Base-by-base conservation (phyloP, 2,329 filamentous ascomycete genomes). In the Myotisia sp. region DNA sequence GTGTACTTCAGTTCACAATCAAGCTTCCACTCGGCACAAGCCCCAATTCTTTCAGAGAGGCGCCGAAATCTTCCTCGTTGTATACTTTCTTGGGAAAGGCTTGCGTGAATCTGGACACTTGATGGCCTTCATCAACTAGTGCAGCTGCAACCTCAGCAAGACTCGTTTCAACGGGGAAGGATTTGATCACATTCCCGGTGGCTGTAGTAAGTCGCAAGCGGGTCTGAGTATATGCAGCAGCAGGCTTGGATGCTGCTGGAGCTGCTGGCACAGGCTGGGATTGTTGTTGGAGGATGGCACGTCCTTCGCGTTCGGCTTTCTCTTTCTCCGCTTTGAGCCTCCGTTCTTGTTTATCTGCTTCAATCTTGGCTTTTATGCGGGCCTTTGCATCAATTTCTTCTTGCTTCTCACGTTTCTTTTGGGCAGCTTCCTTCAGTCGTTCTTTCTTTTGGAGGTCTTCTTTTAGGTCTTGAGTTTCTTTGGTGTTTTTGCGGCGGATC, bases 1-100 rank as follows among this genome's bases (percentile, higher is more conserved):
- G 10, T 24, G 16, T 19, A 16, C 5, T 12, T 37, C 37, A 71
- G 50, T 64, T 59, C 36, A 92, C 74, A 48, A 92, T 76, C 46
- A 98, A 63, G 29, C 83, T 86, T n/a, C 86, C 85, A 42, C 83
- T 93, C 4, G 90, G 90, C 3, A 87, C 76, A 40, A 94, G 61
- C 0, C 86, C 87, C 10, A 87, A 80, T 59, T 98, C 90, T 62
- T 92, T 92, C 37, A 98, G 60, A 4, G 86, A 90, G 68, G 90
- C 79, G 22, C 82, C 82, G 50, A 94, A 85, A 54, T 92, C 90
- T 65, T 77, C 55, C 64, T 62, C 51, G 42, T 69, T 60, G 43
- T 79, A 95, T 0, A 74, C 72, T 65, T 94, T 93, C 51, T 73
- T 75, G 0, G 90, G 90, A 48, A 92, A 95, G 13, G 76, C 94